Evolutionary conservation across 2,329 filamentous ascomycete species (phyloP).

Genomic region (Beauveria asiatica): DNA sequence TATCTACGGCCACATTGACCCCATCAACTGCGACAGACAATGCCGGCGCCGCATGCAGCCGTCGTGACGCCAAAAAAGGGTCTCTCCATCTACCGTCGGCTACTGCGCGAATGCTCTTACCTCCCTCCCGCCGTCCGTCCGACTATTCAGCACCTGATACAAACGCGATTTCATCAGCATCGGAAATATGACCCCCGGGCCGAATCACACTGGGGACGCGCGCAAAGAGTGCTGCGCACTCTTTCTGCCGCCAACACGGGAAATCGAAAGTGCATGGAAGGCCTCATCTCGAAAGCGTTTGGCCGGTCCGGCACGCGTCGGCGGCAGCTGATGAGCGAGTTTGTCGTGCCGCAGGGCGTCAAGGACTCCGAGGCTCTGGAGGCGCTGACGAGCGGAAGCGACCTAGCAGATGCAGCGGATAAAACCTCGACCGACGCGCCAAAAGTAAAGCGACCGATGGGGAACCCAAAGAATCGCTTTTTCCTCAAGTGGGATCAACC

Average conservation of each 20-base stretch:
- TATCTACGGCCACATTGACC: not conserved
- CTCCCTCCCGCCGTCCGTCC: constrained; percentile 43
- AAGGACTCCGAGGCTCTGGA: constrained; percentile 34
- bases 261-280: constrained; percentile 35
- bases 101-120: constrained; percentile 54
- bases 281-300: constrained; percentile 41
- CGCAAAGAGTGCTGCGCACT: constrained; percentile 33
- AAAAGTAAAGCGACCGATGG: constrained; percentile 8
- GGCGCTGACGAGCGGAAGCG: constrained; percentile 16
- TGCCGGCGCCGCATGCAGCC: not conserved
- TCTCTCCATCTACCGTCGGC: constrained; percentile 40
- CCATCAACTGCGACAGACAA: not conserved
- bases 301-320: constrained; percentile 45
- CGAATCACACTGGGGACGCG: constrained; percentile 30
- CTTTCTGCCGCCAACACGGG: constrained; percentile 48
- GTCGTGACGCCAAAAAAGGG: not conserved
- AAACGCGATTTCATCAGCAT: constrained; percentile 37
- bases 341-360: constrained; percentile 30
- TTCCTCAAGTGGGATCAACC: constrained; percentile 41
- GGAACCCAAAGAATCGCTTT: constrained; percentile 21
- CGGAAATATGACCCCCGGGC: constrained; percentile 20
- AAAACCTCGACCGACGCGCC: not conserved
- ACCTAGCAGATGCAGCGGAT: not conserved
- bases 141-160: constrained; percentile 35
- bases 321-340: constrained; percentile 35